Base-by-base conservation (phyloP, 2,329 filamentous ascomycete species). In the Fusarium musae region DNA sequence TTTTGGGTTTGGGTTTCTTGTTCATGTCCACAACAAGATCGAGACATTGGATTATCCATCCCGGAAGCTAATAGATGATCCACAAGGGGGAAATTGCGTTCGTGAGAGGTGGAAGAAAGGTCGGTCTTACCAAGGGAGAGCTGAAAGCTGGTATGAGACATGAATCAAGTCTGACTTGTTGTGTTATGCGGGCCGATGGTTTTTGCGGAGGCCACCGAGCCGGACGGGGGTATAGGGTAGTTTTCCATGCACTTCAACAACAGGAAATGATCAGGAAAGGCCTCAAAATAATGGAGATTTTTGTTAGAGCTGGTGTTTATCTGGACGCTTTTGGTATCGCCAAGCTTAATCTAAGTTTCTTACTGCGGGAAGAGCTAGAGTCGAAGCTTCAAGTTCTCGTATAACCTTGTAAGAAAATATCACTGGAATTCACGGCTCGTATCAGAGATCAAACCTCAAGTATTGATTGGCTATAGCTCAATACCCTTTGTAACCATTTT, bases 91-190 rank as follows among this genome's bases (percentile, higher is more conserved):
- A 72, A 30, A 64, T 72, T 69, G 32, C 58, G 30, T n/a, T 46
- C 5, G 52, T 59, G 54, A 50, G 36, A 53, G 40, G 42, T 57
- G 43, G 50, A 64, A 26, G 36, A 58, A 53, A 46, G 23, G 37
- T 49, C 42, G 46, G 68, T 72, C 52, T 40, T 53, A 72, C 44
- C 30, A 72, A 72, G 63, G 68, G 69, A 69, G 68, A 69, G 68
- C 58, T 72, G 68, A 72, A 50, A 59, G 63, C 43, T 62, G 57
- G 47, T 59, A 71, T 71, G 69, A 71, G 68, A 71, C 43, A 71
- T 23, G 26, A 57, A 32, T 34, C 58, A 40, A 59, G 66, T 56
- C 42, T 39, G 30, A n/a, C 9, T 26, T 11, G 11, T 17, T 34
- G 21, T 43, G 54, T 50, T 34, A 23, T 50, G 63, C 63, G 69